These are phyloP conservation scores for Brassica balearica DNA, from an alignment of 441 rosid species.

Conservation along the genomic window DNA sequence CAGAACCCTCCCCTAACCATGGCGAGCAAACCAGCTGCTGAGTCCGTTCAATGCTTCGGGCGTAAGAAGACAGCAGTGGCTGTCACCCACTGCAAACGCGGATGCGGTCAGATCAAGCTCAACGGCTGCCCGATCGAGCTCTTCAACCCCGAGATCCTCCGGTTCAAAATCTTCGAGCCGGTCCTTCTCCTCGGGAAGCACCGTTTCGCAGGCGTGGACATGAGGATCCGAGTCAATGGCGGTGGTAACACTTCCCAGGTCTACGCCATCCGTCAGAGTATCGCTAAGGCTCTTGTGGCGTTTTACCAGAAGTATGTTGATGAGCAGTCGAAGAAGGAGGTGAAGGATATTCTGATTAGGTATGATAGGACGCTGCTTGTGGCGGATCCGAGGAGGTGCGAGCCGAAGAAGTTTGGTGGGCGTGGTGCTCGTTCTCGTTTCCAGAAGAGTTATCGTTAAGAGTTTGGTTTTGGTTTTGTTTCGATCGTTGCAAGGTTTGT, in stretches of 20 bases:
- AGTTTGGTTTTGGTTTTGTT: conserved; percentile 7
- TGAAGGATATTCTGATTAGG: conserved; percentile 64
- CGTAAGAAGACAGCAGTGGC: conserved; percentile 84
- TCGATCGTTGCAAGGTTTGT: conserved; percentile 4
- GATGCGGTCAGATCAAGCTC: conserved; percentile 70
- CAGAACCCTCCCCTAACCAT: background rate
- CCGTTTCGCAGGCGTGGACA: conserved; percentile 68
- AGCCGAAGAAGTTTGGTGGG: conserved; percentile 86
- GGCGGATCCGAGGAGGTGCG: conserved; percentile 80
- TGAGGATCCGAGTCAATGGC: conserved; percentile 78
- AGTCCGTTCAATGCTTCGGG: conserved; percentile 74
- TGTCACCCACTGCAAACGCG: conserved; percentile 73
- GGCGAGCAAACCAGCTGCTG: conserved; percentile 20
- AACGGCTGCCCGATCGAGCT: conserved; percentile 79
- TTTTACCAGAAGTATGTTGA: conserved; percentile 75
- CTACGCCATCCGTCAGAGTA: conserved; percentile 80
- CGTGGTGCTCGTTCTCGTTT: conserved; percentile 71
- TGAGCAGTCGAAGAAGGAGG: conserved; percentile 80
- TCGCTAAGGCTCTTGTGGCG: conserved; percentile 75
- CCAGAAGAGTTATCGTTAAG: conserved; percentile 74
- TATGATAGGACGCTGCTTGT: conserved; percentile 76
- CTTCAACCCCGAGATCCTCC: conserved; percentile 72
- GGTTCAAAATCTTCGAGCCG: conserved; percentile 71
- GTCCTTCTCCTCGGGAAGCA: conserved; percentile 68
- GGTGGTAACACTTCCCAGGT: conserved; percentile 82